Conservation (phyloP, 306 rosid species). For the Cicer cuneatum region DNA sequence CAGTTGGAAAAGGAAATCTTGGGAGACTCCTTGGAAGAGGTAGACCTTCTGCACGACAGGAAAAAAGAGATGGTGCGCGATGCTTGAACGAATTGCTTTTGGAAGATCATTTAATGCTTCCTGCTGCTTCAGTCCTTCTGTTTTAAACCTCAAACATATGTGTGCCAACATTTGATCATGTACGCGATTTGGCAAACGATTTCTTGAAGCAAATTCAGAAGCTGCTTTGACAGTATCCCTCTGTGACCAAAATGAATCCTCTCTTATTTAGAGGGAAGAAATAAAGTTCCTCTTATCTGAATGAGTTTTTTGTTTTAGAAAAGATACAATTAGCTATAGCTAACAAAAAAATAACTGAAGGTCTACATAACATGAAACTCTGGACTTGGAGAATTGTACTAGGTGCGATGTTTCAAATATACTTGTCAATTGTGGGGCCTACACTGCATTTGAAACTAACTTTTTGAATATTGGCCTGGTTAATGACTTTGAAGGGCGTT, state of each 20-base stretch:
- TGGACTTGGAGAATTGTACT: not conserved
- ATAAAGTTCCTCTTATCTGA: slow-evolving; percentile 44
- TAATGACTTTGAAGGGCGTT: slow-evolving; percentile 43
- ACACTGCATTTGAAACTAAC: slow-evolving; percentile 28
- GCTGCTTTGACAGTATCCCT: slow-evolving; percentile 79
- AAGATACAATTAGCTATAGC: slow-evolving; percentile 35
- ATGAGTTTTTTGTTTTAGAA: slow-evolving; percentile 21
- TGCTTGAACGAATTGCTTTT: slow-evolving; percentile 85
- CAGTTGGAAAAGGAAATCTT: slow-evolving; percentile 75
- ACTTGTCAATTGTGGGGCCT: slow-evolving; percentile 48
- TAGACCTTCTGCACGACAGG: slow-evolving; percentile 58
- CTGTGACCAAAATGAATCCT: slow-evolving; percentile 51
- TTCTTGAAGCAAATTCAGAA: slow-evolving; percentile 77
- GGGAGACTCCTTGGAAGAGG: slow-evolving; percentile 79
- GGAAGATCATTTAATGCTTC: slow-evolving; percentile 77
- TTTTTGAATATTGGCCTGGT: slow-evolving; percentile 33
- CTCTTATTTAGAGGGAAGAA: slow-evolving; percentile 37
- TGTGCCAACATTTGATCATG: slow-evolving; percentile 86
- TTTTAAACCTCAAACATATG: slow-evolving; percentile 75
- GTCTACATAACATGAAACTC: slow-evolving; percentile 5
- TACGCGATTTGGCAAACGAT: slow-evolving; percentile 65
- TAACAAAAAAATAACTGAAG: not conserved
- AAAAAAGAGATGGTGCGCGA: slow-evolving; percentile 65
- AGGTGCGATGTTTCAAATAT: slow-evolving; percentile 10
- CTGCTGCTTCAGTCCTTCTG: slow-evolving; percentile 85